These are phyloP conservation scores for Aspergillus sp. DNA, from an alignment of 2,329 filamentous ascomycete species.

Conservation along the genomic window DNA sequence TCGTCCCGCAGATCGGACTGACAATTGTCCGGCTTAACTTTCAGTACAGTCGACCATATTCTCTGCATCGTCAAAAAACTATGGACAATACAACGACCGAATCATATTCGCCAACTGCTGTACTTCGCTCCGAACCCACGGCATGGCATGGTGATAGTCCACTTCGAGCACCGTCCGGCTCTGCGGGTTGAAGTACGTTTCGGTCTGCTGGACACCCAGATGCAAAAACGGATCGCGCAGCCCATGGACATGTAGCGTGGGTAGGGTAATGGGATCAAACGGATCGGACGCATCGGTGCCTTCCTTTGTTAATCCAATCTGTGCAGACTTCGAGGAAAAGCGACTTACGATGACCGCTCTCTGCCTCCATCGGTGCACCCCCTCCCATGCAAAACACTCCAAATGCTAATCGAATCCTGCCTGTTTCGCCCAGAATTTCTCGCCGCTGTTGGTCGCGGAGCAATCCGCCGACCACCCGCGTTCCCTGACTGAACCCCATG, in stretches of 20 bases:
- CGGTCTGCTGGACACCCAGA: constrained; percentile 11
- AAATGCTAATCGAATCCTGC: constrained; percentile 7
- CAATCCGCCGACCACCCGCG: constrained; percentile 11
- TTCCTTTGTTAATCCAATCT: not conserved
- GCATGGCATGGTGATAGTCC: constrained; percentile 20
- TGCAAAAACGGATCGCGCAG: constrained; percentile 13
- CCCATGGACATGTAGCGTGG: constrained; percentile 17
- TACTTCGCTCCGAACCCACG: constrained; percentile 14
- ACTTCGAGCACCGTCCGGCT: constrained; percentile 11
- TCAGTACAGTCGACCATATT: no score
- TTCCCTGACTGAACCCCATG: constrained; percentile 19
- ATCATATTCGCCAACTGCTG: constrained; percentile 10
- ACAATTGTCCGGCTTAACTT: no score
- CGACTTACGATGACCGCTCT: constrained; percentile 10
- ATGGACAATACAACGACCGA: constrained; percentile 6
- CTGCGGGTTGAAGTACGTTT: constrained; percentile 8
- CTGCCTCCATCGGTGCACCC: constrained; percentile 14
- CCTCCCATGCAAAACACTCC: constrained; percentile 16
- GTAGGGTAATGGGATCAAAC: constrained; percentile 5
- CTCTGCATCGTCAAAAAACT: no score
- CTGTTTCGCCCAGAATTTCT: not conserved
- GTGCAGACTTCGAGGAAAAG: not conserved
- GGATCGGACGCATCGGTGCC: not conserved
- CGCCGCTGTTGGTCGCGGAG: constrained; percentile 16
- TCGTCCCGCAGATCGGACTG: no score